Evolutionary conservation across 2,329 filamentous ascomycete species (phyloP).

Genomic region (Emergomyces orientalis): DNA sequence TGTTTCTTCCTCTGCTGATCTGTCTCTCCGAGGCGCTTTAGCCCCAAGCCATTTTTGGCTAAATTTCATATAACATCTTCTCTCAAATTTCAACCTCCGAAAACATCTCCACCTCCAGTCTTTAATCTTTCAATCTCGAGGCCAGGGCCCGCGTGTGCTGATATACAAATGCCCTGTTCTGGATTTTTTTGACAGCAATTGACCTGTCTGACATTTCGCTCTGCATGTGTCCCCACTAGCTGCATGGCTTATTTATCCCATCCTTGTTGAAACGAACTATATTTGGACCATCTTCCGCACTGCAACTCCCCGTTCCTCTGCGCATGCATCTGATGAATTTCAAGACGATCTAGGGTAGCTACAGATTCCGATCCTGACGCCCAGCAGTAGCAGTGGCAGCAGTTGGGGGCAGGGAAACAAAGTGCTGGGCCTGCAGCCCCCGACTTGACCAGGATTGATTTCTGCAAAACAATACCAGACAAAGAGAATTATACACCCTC

Average conservation of each 20-base stretch:
- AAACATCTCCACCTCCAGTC: neutral
- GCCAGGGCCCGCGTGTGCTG: neutral
- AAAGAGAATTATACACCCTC: constrained; percentile 1
- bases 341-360: neutral
- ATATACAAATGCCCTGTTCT: neutral
- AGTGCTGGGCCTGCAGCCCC: neutral
- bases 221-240: neutral
- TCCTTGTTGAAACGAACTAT: neutral
- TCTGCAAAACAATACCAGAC: neutral
- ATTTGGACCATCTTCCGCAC: neutral
- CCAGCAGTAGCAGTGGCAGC: neutral
- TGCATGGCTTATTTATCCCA: neutral
- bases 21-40: neutral
- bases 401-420: neutral
- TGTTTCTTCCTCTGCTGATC: neutral
- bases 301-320: neutral
- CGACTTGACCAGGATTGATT: neutral
- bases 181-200: neutral
- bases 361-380: neutral
- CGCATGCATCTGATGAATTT: neutral
- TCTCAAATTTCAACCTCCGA: neutral
- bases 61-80: neutral
- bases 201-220: neutral
- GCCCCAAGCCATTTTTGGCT: neutral
- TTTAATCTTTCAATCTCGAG: neutral